A percentile compares a stretch with the other conserved stretches of the same genome.
phyloP scores from a whole-genome alignment of 371 early-diverging fungal genomes.

The Syncephalis fuscata region DNA sequence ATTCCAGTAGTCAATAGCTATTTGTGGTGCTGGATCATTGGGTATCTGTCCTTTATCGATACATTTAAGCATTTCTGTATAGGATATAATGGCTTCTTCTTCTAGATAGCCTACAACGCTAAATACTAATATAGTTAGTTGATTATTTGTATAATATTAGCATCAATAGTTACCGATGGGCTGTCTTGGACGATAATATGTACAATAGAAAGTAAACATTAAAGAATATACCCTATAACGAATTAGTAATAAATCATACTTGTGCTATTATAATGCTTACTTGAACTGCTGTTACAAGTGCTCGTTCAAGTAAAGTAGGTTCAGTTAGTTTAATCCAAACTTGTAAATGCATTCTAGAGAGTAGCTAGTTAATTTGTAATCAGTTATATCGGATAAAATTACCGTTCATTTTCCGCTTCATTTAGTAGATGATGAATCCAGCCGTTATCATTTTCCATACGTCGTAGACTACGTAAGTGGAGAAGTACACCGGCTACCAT shows the following conservation, averaged over 20 bases:
- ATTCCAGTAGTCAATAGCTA: constrained; percentile 89
- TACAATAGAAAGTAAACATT: constrained; percentile 78
- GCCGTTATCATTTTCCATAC: constrained; percentile 66
- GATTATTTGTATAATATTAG: too few species aligned
- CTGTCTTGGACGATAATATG: constrained; percentile 57
- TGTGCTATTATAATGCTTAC: neutral
- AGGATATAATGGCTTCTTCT: constrained; percentile 90
- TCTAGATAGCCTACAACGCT: constrained; percentile 47
- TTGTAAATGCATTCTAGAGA: constrained; percentile 63
- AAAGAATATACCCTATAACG: constrained; percentile 82
- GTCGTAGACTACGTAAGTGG: constrained; percentile 72
- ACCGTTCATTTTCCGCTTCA: constrained; percentile 73
- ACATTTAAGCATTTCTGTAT: constrained; percentile 79
- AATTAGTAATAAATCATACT: neutral
- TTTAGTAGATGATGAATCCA: constrained; percentile 75
- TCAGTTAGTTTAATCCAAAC: constrained; percentile 69
- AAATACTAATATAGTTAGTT: neutral
- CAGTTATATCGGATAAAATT: neutral
- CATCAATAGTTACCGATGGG: constrained; percentile 57
- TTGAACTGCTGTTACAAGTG: constrained; percentile 38
- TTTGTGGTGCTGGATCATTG: constrained; percentile 46
- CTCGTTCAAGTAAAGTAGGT: constrained; percentile 45
- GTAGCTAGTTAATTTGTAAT: constrained; percentile 1
- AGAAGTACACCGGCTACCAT: constrained; percentile 16
- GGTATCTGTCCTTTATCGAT: constrained; percentile 61